Evolutionary conservation across 805 yeast species (phyloP).

Genomic region (Middelhovenomyces tepae): DNA sequence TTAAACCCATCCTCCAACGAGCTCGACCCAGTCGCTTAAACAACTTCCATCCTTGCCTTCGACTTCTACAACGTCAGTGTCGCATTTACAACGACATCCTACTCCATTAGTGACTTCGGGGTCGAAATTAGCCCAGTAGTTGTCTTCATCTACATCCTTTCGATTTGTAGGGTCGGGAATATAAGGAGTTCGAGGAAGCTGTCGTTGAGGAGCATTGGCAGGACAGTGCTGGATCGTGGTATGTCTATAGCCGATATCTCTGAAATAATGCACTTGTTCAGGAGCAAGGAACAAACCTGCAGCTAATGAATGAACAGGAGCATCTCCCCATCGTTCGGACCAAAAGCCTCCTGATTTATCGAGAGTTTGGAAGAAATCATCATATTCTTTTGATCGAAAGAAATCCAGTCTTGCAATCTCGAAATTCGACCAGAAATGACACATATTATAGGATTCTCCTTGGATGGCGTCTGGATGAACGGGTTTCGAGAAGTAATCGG

Average conservation of each 20-base stretch:
- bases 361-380: conserved; percentile 55
- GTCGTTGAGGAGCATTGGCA: conserved; percentile 45
- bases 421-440: conserved; percentile 91
- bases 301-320: conserved; percentile 87
- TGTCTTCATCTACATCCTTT: conserved; percentile 27
- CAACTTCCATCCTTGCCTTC: conserved; percentile 29
- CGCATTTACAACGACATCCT: conserved; percentile 87
- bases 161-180: conserved; percentile 29
- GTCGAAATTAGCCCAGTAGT: conserved; percentile 33
- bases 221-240: conserved; percentile 82
- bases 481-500: conserved; percentile 1
- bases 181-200: conserved; percentile 31
- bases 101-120: conserved; percentile 39
- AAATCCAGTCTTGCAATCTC: conserved; percentile 81
- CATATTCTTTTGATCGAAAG: conserved; percentile 57
- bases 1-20: conserved; percentile 25
- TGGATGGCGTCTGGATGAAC: conserved; percentile 49
- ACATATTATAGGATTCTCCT: conserved; percentile 60
- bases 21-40: conserved; percentile 25
- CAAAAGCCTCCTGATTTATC: conserved; percentile 77
- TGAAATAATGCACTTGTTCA: conserved; percentile 74
- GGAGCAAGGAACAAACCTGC: conserved; percentile 64
- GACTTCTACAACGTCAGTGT: conserved; percentile 30
- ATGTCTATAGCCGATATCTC: conserved; percentile 88
- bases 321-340: conserved; percentile 96